phyloP scores from a whole-genome alignment of 306 rosid genomes.

The Prinsepia uniflora region DNA sequence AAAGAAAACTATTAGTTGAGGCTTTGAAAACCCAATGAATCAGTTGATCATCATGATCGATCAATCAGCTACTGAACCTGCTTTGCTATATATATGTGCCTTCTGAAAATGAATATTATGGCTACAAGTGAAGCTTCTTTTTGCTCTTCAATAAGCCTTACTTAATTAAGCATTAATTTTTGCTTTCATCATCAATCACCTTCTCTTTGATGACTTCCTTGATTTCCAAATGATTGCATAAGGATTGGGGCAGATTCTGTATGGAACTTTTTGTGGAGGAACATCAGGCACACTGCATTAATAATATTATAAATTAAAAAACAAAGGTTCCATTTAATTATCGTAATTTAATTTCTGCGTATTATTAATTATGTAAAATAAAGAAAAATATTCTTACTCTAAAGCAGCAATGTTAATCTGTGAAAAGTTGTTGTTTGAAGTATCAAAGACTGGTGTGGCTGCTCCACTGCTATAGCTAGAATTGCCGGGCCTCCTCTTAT shows the following conservation, averaged over 20 bases:
- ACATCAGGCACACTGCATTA: slow-evolving; percentile 52
- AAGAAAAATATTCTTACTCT: slow-evolving; percentile 41
- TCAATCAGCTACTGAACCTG: background rate
- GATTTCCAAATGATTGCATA: slow-evolving; percentile 86
- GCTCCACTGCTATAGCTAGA: background rate
- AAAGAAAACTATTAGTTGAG: background rate
- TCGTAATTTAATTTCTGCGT: background rate
- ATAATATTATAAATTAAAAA: no score
- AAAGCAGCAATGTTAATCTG: slow-evolving; percentile 56
- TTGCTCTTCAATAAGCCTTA: no score
- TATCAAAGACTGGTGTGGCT: slow-evolving; percentile 31
- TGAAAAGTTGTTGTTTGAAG: slow-evolving; percentile 63
- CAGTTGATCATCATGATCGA: background rate
- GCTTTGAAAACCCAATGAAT: background rate
- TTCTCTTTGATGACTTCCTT: slow-evolving; percentile 55
- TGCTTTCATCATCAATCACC: slow-evolving; percentile 9
- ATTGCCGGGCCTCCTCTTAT: slow-evolving; percentile 16
- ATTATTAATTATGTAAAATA: background rate
- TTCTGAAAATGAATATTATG: background rate
- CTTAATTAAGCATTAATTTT: no score
- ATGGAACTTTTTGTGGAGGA: slow-evolving; percentile 63
- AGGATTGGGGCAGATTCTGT: slow-evolving; percentile 75
- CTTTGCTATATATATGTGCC: background rate
- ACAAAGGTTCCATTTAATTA: no score
- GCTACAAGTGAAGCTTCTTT: background rate